Base-by-base conservation (phyloP, 768 basidiomycete genomes). In the Coprinopsis strossmayeri region DNA sequence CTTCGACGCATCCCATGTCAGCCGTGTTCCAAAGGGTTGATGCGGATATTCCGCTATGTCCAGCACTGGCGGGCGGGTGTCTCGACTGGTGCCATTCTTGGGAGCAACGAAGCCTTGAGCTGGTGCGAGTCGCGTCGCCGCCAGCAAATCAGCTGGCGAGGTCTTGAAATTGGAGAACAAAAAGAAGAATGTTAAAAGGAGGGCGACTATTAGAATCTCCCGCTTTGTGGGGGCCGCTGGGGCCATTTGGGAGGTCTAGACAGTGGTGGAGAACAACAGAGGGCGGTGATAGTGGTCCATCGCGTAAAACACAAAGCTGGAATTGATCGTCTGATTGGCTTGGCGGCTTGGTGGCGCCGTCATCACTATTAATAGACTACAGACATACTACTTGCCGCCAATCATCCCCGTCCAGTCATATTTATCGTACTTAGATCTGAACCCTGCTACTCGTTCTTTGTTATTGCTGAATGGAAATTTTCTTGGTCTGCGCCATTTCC, bases 341-440 rank as follows among this genome's bases (percentile, higher is more conserved):
- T n/a, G n/a, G n/a, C n/a, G n/a, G n/a, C n/a, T n/a, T n/a, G n/a
- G n/a, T n/a, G n/a, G n/a, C n/a, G n/a, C n/a, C n/a, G n/a, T n/a
- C n/a, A n/a, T n/a, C n/a, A n/a, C n/a, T n/a, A n/a, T n/a, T n/a
- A n/a, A n/a, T n/a, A n/a, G n/a, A n/a, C n/a, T n/a, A n/a, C n/a
- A n/a, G n/a, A n/a, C n/a, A n/a, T n/a, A n/a, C n/a, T n/a, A n/a
- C n/a, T n/a, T n/a, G 7, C 49, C n/a, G 13, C 72, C 79, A 57
- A 90, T 74, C 77, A 89, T 74, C 21, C 77, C 79, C 3, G 87
- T 90, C 88, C 88, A 91, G 60, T 91, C 87, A 62, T 76, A 87
- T 64, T 74, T 78, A 23, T 78, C 81, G 61, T 94, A 98, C 64
- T 73, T 79, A 55, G 77, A 76, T 66, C 79, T 85, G 63, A 92